Evolutionary conservation across 495 filamentous ascomycete species (phyloP), one percentile per base, ranked within the genome.

Genomic region (Gamarada debralockiae): DNA sequence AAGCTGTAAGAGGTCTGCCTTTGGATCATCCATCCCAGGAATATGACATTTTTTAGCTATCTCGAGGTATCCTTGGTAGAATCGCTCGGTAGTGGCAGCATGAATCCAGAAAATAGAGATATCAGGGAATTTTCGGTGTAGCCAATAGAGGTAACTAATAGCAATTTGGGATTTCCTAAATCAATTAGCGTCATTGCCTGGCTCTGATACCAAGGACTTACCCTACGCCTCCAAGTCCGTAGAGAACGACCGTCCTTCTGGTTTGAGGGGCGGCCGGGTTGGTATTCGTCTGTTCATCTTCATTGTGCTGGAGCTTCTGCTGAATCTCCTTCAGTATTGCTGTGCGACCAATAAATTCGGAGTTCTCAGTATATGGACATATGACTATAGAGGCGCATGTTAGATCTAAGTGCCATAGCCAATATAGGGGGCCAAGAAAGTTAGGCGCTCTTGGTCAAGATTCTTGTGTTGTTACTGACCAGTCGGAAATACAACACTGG

Each of bases 81-180:
- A 76, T 40, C 59, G 57, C 6, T 59, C 55, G 14, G 46, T n/a
- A 57, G 58, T 65, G n/a, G 66, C 51, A 2, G 66, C 71, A 15
- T 71, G 65, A 0, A 77, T 63, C 77, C 74, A 80, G 52, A 78
- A 75, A 22, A 80, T 53, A 10, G 37, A 10, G 5, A 10, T 10
- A 6, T 40, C 37, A 40, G 37, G 37, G 20, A n/a, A 17, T 15
- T 9, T 18, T 40, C 5, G 12, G 12, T 15, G 5, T n/a, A 6
- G n/a, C 37, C 37, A 10, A 15, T 52, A 43, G 2, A 25, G 21
- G 24, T 52, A 52, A 17, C 46, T 22, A 15, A 52, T 29, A 23
- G 39, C 50, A 22, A 52, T 9, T 45, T 52, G 50, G 5, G 50
- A 48, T 39, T 52, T 52, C 3, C 48, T 52, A 7, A 14, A 34